These are phyloP conservation scores for Apiospora rasikravindrae DNA, from an alignment of 2,329 filamentous ascomycete species.

Conservation along the genomic window DNA sequence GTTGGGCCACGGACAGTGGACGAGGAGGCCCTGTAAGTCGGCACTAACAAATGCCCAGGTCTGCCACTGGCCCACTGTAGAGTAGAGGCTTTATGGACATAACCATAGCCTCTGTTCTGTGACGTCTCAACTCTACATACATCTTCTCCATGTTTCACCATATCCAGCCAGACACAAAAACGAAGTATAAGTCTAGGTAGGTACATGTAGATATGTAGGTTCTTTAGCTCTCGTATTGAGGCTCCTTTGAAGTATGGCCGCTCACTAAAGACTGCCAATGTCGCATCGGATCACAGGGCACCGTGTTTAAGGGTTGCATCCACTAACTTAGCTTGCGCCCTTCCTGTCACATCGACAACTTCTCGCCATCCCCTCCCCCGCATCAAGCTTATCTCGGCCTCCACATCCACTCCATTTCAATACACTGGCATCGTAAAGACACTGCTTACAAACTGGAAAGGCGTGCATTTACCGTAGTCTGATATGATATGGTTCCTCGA, in stretches of 20 bases:
- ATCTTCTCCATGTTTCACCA: background rate
- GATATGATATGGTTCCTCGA: background rate
- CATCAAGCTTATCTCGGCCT: background rate
- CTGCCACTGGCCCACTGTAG: background rate
- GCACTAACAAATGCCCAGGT: background rate
- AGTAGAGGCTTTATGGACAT: background rate
- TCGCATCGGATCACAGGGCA: background rate
- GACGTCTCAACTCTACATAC: background rate
- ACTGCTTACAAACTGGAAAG: background rate
- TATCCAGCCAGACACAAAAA: background rate
- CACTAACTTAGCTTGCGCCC: conserved; percentile 58
- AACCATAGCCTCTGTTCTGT: background rate
- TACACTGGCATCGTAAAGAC: background rate
- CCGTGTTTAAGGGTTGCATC: background rate
- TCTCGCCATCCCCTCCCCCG: background rate
- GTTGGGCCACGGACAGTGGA: background rate
- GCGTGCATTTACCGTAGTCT: background rate
- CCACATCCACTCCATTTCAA: background rate
- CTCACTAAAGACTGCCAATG: background rate
- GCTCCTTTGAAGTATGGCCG: background rate
- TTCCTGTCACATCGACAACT: conserved; percentile 56
- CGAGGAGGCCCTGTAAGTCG: background rate
- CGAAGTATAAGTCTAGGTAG: no score
- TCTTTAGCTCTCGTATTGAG: no score
- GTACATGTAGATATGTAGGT: no score